phyloP scores from a whole-genome alignment of 495 filamentous ascomycete species.

The Lentithecium fluviatile region DNA sequence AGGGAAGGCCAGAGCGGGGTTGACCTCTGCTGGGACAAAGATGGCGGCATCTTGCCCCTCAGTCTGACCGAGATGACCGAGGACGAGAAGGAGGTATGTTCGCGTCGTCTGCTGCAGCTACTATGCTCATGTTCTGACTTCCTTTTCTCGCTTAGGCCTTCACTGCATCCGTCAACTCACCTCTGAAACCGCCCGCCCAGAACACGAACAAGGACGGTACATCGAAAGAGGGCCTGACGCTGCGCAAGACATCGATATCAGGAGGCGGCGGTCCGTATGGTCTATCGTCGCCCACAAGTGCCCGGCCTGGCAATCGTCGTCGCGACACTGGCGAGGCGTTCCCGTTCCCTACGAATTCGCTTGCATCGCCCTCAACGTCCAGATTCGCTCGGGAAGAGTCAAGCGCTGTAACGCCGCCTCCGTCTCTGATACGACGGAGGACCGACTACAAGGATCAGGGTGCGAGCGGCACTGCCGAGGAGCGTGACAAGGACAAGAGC shows the following conservation, averaged over 20 bases:
- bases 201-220: conserved; percentile 67
- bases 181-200: conserved; percentile 79
- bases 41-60: conserved; percentile 70
- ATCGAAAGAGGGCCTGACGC: conserved; percentile 51
- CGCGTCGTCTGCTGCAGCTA: conserved; percentile 1
- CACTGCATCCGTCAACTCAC: conserved; percentile 83
- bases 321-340: conserved; percentile 82
- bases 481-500: conserved; percentile 50
- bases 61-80: conserved; percentile 73
- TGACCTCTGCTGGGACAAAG: conserved; percentile 86
- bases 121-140: conserved; percentile 6
- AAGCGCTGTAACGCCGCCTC: conserved; percentile 59
- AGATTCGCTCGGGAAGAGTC: conserved; percentile 62
- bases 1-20: conserved; percentile 64
- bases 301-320: conserved; percentile 70
- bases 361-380: conserved; percentile 50
- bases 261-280: conserved; percentile 53
- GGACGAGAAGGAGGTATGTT: conserved; percentile 76
- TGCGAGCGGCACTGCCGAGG: conserved; percentile 43
- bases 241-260: conserved; percentile 76
- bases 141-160: conserved; percentile 58
- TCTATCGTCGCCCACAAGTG: conserved; percentile 61
- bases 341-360: conserved; percentile 53
- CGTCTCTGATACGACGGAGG: conserved; percentile 69
- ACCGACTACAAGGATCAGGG: conserved; percentile 61